These are phyloP conservation scores for Gracilariopsis chorda DNA, from an alignment of 23 red algal species.

Conservation along the genomic window DNA sequence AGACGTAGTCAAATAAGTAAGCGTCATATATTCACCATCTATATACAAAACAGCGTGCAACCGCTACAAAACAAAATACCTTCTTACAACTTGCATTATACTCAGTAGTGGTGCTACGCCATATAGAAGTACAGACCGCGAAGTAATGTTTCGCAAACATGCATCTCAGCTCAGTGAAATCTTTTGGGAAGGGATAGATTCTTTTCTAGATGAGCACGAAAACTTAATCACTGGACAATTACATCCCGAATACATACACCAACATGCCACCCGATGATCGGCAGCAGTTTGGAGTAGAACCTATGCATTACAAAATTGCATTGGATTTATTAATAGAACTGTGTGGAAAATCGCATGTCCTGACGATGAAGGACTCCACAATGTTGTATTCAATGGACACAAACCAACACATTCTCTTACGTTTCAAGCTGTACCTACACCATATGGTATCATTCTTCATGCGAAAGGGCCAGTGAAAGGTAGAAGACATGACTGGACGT, in stretches of 20 bases:
- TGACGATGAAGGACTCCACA: background rate
- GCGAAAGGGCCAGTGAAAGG: background rate
- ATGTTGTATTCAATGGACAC: background rate
- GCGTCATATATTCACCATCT: background rate
- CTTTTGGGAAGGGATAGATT: background rate
- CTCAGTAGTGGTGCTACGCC: background rate
- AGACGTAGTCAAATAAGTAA: background rate
- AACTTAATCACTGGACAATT: background rate
- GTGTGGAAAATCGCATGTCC: background rate
- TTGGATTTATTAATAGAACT: conserved; percentile 42
- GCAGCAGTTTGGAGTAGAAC: background rate
- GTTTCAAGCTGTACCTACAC: background rate
- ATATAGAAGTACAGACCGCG: background rate
- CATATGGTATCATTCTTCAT: background rate
- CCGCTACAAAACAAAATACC: background rate
- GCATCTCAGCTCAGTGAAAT: background rate
- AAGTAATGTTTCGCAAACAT: background rate
- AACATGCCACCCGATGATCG: background rate
- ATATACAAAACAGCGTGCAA: background rate
- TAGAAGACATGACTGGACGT: background rate
- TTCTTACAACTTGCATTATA: background rate
- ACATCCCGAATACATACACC: background rate
- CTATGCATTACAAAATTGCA: background rate
- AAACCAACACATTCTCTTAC: background rate
- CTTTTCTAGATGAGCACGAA: background rate